Evolutionary conservation across 1,139 yeast genomes (phyloP), one percentile per base, ranked within the genome.

Genomic region (Taiozyma sp.): DNA sequence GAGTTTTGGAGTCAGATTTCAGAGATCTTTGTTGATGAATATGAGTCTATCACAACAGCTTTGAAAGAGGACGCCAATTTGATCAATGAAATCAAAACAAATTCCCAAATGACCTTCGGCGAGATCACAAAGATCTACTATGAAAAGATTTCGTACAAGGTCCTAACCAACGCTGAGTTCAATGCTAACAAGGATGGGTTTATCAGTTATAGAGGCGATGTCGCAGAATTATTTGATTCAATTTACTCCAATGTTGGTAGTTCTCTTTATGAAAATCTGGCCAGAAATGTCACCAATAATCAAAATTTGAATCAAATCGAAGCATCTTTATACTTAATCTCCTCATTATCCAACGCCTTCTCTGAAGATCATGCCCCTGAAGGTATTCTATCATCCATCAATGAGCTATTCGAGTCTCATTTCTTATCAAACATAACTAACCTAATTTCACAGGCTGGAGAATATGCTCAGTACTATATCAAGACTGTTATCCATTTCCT

Each of bases 1-100:
- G 83, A 83, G 49, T 89, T 91, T 63, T 93, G 98, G 98, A 79
- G 80, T 50, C 85, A 83, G 52, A 73, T 87, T 49, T 81, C 85
- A 10, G 95, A 87, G 55, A 75, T 80, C 1, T 80, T 78, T 52
- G 70, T 77, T 22, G 85, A 80, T 57, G 85, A 81, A 51, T 75
- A 68, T n/a, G 85, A 72, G 22, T 57, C 71, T 0, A 61, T 79
- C n/a, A 59, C 66, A 47, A 63, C 64, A 16, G 46, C 71, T 2
- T 58, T 78, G 24, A 67, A 68, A 14, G 56, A 63, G 16, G 68
- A 68, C 45, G 53, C 59, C 9, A 56, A 52, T 3, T 62, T 61
- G 4, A 55, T 69, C 34, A 53, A 55, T 1, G 50, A 51, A 8
- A 71, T 74, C 44, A 58, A 68, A 10, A 45, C 51, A 8, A 70